Evolutionary conservation across 805 yeast species (phyloP), one percentile per base, ranked within the genome.

Genomic region (Starmerella powellii): DNA sequence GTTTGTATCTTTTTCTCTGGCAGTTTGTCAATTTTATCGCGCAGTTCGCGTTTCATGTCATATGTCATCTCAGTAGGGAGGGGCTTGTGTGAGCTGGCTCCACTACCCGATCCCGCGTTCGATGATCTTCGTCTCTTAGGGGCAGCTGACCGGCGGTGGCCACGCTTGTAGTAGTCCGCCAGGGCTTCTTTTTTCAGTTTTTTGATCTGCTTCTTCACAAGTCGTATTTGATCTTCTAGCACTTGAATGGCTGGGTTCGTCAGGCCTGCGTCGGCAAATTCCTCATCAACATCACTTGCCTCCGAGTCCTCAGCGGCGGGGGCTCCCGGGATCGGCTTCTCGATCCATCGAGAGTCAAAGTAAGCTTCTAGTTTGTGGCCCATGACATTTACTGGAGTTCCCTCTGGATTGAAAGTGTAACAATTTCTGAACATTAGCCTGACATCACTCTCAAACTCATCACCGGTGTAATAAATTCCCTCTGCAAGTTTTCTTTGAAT

Each of bases 351-450:
- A 56, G 81, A 78, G 55, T 85, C 81, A 57, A 88, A 91, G 2
- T 82, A 73, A 21, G 78, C 78, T 62, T 91, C 96, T 42, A 91
- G 67, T 53, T 86, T 72, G 60, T 84, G 94, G 16, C 97, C 98
- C 94, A 91, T 81, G 72, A 75, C 73, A 61, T 87, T 85, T 29
- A 91, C 98, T 37, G 94, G 94, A 4, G 94, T 78, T n/a, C 95
- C 94, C 54, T 82, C 94, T 2, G 98, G 97, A 62, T 91, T 91
- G 66, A 88, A 91, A 13, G 72, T 68, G 60, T 84, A 91, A 64
- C 97, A 88, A 63, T 91, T 88, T 48, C 73, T 68, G 65, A 91
- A 87, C 45, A 91, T 82, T 47, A 86, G 70, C 44, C 84, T 71
- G 29, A 88, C 73, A 58, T 91, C 98, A 33, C 63, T 64, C 58